Conservation (phyloP, 2,329 filamentous ascomycete species). For the Neonectria coccinea region DNA sequence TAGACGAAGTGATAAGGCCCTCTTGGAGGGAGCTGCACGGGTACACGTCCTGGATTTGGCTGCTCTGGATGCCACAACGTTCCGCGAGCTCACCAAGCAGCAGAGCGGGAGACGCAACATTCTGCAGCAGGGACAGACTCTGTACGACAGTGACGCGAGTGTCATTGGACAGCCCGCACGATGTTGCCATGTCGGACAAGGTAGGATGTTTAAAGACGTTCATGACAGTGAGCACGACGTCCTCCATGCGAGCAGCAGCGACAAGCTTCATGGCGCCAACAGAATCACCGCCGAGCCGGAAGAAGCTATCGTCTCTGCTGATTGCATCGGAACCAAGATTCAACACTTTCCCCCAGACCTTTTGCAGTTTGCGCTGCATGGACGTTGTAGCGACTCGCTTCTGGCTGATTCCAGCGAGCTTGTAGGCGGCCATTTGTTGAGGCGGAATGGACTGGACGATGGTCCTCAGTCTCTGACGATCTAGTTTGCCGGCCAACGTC, state of each 20-base stretch:
- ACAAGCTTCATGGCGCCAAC: conserved; percentile 45
- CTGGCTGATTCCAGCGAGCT: conserved; percentile 30
- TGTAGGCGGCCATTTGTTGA: conserved; percentile 28
- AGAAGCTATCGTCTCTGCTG: conserved; percentile 53
- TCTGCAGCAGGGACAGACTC: conserved; percentile 19
- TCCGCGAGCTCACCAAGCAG: conserved; percentile 30
- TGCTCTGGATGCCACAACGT: conserved; percentile 22
- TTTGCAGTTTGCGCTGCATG: conserved; percentile 52
- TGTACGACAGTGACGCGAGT: background rate
- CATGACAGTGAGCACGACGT: conserved; percentile 29
- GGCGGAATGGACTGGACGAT: conserved; percentile 26
- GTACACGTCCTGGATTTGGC: conserved; percentile 32
- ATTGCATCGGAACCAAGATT: background rate
- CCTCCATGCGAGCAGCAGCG: conserved; percentile 29
- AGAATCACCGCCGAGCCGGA: conserved; percentile 56
- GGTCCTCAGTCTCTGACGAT: conserved; percentile 53
- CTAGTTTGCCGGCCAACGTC: conserved; percentile 57
- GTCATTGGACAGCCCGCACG: conserved; percentile 8
- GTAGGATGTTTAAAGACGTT: conserved; percentile 29
- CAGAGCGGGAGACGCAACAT: background rate
- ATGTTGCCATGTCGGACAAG: conserved; percentile 25
- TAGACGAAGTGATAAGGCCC: conserved; percentile 33
- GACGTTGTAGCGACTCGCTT: conserved; percentile 50
- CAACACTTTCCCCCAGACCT: conserved; percentile 26
- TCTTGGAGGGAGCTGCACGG: conserved; percentile 38